Evolutionary conservation across 2,329 filamentous ascomycete species (phyloP), one percentile per base, ranked within the genome.

Genomic region (Fusarium sp.): DNA sequence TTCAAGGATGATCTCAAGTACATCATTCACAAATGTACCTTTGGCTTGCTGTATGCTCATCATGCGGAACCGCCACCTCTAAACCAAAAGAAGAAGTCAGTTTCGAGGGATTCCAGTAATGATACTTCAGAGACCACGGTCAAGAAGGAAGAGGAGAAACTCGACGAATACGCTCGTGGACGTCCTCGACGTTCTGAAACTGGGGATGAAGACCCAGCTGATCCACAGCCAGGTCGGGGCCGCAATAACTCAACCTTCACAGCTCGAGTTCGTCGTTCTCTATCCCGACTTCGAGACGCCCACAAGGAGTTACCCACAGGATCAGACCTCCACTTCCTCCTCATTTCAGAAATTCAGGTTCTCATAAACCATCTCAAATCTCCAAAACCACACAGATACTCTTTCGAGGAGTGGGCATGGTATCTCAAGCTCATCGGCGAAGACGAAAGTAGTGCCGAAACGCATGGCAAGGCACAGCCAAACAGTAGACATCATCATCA

Each of bases 391-490:
- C 90, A 90, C 60, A 87, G 86, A 58, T 98, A 97, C 78, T 85
- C 84, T 0, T 98, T 94, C 70, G 90, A 94, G 72, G 92, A 97
- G 78, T 97, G 94, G 95, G 92, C 92, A 0, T 93, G 93, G 83
- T 96, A 93, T 74, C 90, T 95, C 11, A 88, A 89, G 26, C 85
- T 97, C 35, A 92, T 97, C n/a, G 89, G 89, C 49, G 88, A 90
- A 75, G 88, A 90, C 76, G 88, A 91, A 75, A 81, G 80, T 59
- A 83, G 83, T 69, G 81, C 86, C 4, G 79, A 81, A 9, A 85
- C 81, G 20, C 89, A 91, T 74, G 78, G 83, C n/a, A 83, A 81
- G 62, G 80, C 80, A 10, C 71, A 67, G 30, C 75, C 78, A 11
- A 78, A 75, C 45, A 64, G 70, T 30, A 77, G 71, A 40, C 70